Base-by-base conservation (phyloP, 441 rosid species). In the Macaranga tanarius region DNA sequence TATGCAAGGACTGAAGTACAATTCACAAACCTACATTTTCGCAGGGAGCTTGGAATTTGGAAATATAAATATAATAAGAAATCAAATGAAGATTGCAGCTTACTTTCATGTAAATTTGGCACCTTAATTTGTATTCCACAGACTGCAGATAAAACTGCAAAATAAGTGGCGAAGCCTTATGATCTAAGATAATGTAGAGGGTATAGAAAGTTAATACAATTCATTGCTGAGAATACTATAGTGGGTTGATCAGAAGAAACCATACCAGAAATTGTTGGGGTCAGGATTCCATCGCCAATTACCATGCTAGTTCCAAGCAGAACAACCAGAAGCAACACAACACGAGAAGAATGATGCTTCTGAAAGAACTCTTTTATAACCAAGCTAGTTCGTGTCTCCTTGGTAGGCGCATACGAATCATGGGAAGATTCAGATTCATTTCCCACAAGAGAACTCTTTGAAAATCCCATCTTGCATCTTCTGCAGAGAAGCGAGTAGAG, bases 241-340 rank as follows among this genome's bases (percentile, higher is more conserved):
- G 50, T n/a, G 40, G 38, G 10, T 5, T 25, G 4, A 65, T 55
- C 15, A 19, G 55, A 51, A 67, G 55, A 51, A 67, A 2, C 7
- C 38, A 7, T 75, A 77, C 87, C 85, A 7, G 87, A 79, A 72
- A 84, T 79, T 51, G 85, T 62, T 57, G 85, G 84, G 38, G 84
- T 79, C 45, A 79, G 74, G 22, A 84, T 47, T 52, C 84, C 87
- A 68, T 81, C 84, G 50, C 83, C 80, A 67, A 81, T 79, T 44
- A 81, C 77, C 83, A 84, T 77, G 65, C 85, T 51, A 65, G 85
- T 78, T 13, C 87, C 87, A 8, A 78, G 74, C 64, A 78, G 61
- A 25, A 73, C 85, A 47, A 79, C 15, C 3, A 84, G 60, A 52
- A 84, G 76, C 76, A 84, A 55, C 7, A 73, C 57, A 16, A 66